These are phyloP conservation scores for Populus hybrid DNA, from an alignment of 441 rosid species.

Conservation along the genomic window DNA sequence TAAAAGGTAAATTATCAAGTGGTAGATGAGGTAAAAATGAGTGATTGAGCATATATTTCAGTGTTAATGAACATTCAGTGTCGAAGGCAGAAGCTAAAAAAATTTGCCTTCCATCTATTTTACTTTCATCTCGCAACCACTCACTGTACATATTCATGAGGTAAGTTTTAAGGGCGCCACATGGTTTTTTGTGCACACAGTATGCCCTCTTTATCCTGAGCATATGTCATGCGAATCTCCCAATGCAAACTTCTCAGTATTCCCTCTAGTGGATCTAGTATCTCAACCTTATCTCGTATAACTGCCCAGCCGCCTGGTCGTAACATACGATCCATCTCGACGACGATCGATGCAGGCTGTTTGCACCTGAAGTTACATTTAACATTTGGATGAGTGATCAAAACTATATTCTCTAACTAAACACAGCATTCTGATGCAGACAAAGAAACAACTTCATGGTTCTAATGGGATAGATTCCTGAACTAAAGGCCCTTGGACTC, in stretches of 20 bases:
- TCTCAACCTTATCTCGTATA: slow-evolving; percentile 77
- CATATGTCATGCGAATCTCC: slow-evolving; percentile 87
- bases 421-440: neutral
- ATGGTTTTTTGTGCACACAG: slow-evolving; percentile 74
- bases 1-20: neutral
- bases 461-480: neutral
- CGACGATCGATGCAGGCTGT: slow-evolving; percentile 74
- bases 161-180: slow-evolving; percentile 64
- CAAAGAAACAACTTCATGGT: neutral
- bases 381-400: neutral
- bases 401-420: neutral
- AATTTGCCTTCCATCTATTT: neutral
- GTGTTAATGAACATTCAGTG: slow-evolving; percentile 13
- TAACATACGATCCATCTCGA: slow-evolving; percentile 81
- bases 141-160: neutral
- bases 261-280: slow-evolving; percentile 66
- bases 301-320: slow-evolving; percentile 91
- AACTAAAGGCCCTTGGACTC: neutral
- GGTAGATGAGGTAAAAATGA: neutral
- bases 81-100: slow-evolving; percentile 2
- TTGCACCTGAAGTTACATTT: slow-evolving; percentile 50
- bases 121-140: slow-evolving; percentile 5
- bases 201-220: slow-evolving; percentile 78
- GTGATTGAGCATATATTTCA: slow-evolving; percentile 1
- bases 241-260: slow-evolving; percentile 77